Conservation (phyloP, 495 filamentous ascomycete genomes). For the Neurospora hispaniola region DNA sequence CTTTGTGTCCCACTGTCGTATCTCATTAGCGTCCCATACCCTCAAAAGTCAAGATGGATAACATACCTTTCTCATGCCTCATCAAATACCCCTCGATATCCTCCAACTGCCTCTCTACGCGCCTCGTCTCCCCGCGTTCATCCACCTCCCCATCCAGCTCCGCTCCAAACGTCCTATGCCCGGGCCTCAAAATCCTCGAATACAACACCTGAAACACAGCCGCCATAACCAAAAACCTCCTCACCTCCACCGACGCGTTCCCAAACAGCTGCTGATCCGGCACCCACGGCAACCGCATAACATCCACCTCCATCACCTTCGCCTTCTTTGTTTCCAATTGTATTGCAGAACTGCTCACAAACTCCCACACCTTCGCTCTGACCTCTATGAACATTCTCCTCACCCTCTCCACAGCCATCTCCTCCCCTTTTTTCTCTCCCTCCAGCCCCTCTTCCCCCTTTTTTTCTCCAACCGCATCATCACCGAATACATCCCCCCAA, state of each 20-base stretch:
- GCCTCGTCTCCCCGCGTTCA: neutral
- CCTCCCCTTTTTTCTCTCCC: neutral
- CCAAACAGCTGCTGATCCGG: neutral
- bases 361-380: neutral
- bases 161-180: constrained; percentile 5
- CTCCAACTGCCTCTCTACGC: neutral
- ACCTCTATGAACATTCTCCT: neutral
- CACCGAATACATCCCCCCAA: neutral
- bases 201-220: constrained; percentile 9
- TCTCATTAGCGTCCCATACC: no score
- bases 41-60: no score
- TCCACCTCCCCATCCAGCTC: neutral
- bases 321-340: neutral
- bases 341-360: neutral
- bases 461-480: neutral
- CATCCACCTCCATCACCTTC: neutral
- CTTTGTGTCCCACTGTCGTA: neutral
- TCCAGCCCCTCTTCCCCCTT: neutral
- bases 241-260: neutral
- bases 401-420: neutral
- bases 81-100: neutral
- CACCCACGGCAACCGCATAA: neutral
- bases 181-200: constrained; percentile 7
- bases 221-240: constrained; percentile 5
- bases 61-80: neutral